Percentiles rank a stretch among this genome's conserved stretches.
phyloP scores from a whole-genome alignment of 2,329 filamentous ascomycete species.

The Aspergillus tubingensis region DNA sequence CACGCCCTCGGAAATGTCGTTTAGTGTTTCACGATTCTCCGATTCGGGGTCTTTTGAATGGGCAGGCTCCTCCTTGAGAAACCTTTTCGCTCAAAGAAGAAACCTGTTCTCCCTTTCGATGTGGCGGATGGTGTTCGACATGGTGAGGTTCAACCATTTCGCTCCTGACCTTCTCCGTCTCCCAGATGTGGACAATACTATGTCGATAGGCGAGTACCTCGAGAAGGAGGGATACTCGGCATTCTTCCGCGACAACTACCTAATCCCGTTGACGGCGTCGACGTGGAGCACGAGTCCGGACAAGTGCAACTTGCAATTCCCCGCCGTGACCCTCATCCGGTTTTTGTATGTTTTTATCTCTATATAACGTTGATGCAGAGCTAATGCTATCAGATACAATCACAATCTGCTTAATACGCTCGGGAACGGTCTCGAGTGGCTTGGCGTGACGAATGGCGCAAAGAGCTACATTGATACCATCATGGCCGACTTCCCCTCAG shows the following conservation, averaged over 20 bases:
- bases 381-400: neutral
- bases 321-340: neutral
- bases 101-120: slow-evolving; percentile 3
- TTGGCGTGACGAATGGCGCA: slow-evolving; percentile 1
- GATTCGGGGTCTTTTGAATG: slow-evolving; percentile 4
- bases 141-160: slow-evolving; percentile 8
- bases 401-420: slow-evolving; percentile 8
- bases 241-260: slow-evolving; percentile 6
- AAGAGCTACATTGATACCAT: slow-evolving; percentile 7
- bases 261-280: slow-evolving; percentile 7
- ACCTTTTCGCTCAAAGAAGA: slow-evolving; percentile 1
- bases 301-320: slow-evolving; percentile 8
- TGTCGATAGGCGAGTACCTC: slow-evolving; percentile 11
- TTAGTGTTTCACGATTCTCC: slow-evolving; percentile 5
- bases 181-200: neutral
- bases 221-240: slow-evolving; percentile 1
- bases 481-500: neutral
- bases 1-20: slow-evolving; percentile 7
- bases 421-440: neutral
- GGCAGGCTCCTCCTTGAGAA: slow-evolving; percentile 1
- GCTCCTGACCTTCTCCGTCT: slow-evolving; percentile 4
- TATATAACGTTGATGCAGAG: neutral
- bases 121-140: slow-evolving; percentile 12
- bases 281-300: slow-evolving; percentile 13
- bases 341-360: neutral